phyloP scores from a whole-genome alignment of 176 grass and related monocot species.

The Phyllostachys edulis region DNA sequence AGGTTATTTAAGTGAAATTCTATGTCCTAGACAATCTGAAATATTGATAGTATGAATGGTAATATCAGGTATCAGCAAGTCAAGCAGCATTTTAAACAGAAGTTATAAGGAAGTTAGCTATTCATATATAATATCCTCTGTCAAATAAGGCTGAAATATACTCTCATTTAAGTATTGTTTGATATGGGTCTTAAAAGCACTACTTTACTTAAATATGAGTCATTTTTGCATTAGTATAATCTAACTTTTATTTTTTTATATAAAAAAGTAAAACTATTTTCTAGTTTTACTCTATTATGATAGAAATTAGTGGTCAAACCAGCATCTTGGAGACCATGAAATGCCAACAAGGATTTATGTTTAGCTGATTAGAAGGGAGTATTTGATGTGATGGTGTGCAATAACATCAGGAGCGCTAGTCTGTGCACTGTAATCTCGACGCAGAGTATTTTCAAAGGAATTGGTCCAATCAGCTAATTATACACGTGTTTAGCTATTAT shows the following conservation, averaged over 20 bases:
- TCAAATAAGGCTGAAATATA: background rate
- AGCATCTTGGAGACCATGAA: background rate
- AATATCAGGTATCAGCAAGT: background rate
- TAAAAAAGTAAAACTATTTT: background rate
- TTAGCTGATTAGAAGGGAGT: background rate
- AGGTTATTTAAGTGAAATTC: background rate
- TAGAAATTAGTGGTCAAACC: background rate
- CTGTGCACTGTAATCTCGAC: background rate
- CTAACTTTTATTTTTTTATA: background rate
- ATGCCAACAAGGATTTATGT: background rate
- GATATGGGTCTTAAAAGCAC: background rate
- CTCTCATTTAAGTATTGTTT: background rate
- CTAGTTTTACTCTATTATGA: background rate
- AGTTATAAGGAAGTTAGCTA: background rate
- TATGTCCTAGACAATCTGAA: background rate
- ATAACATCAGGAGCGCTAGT: background rate
- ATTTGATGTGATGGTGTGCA: background rate
- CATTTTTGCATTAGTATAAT: background rate
- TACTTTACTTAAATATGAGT: background rate
- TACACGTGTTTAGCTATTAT: background rate
- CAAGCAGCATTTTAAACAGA: background rate
- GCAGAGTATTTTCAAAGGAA: background rate
- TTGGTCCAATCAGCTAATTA: background rate
- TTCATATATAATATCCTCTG: background rate
- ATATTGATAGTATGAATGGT: background rate